Base-by-base conservation (phyloP, 2,329 filamentous ascomycete species). In the Colletotrichum lindemuthianum region DNA sequence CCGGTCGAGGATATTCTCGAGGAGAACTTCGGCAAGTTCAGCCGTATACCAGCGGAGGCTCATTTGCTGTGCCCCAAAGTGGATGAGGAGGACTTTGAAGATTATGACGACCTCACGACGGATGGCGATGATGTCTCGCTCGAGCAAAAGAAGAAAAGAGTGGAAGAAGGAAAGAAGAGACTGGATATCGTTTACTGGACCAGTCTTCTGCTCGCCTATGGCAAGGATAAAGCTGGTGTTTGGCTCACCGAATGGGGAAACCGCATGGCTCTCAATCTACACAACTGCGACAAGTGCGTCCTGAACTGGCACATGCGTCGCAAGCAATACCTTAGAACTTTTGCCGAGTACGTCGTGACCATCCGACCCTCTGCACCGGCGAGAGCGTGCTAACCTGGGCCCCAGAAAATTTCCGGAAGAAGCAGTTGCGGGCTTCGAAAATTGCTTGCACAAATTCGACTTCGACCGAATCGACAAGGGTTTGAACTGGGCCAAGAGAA, bases 231-330 rank as follows among this genome's bases (percentile, higher is more conserved):
- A 54, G 85, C 86, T 3, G 85, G 86, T 34, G 80, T 83, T 64
- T 85, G 90, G 77, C 81, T 89, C 45, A 79, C 82, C 12, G 84
- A 86, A 67, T 90, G 92, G 70, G 83, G 81, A 56, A 71, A 76
- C 6, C 82, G 84, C 16, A 80, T 91, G 16, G 86, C 90, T 67
- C 74, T 79, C 10, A 84, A 85, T 43, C 80, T 94, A 32, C 85
- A 82, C 61, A 81, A 78, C 61, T 94, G 91, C 75, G 86, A 92
- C 57, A 82, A 86, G 55, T 94, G 91, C 73, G 89, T 92, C 55
- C 83, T 88, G 66, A 89, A 89, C 69, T 94, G 92, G 85, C 91
- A 94, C 75, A 88, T 87, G 72, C 85, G 84, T 36, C 89, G 91
- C 67, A 85, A 86, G 65, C 78, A 81, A 59, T 86, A 91, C 67